A percentile compares a stretch with the other conserved stretches of the same genome.
phyloP scores from a whole-genome alignment of 176 grass and related monocot genomes.

The Dactylis glomerata region DNA sequence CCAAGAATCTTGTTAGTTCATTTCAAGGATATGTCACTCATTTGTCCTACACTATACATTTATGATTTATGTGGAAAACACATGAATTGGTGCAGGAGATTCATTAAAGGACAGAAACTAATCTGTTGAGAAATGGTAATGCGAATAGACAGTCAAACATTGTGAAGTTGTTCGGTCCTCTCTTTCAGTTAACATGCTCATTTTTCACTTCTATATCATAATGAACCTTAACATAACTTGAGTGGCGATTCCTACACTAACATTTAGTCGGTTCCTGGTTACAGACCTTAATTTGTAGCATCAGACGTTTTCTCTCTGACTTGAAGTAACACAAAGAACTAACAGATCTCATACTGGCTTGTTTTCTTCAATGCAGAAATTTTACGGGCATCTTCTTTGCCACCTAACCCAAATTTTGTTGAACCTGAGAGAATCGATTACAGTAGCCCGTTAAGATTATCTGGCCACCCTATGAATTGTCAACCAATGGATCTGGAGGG shows the following conservation, averaged over 20 bases:
- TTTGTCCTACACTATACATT: neutral
- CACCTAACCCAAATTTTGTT: conserved; percentile 67
- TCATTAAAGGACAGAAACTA: neutral
- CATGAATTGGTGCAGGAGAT: neutral
- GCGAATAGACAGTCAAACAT: neutral
- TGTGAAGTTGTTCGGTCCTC: neutral
- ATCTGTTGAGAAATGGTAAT: neutral
- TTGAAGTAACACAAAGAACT: conserved; percentile 15
- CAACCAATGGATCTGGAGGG: conserved; percentile 88
- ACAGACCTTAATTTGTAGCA: neutral
- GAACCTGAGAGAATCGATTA: conserved; percentile 76
- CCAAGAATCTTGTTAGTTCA: neutral
- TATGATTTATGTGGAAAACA: neutral
- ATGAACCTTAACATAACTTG: neutral
- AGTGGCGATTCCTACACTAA: neutral
- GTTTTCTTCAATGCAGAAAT: conserved; percentile 75
- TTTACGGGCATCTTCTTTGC: conserved; percentile 77
- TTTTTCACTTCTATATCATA: conserved; percentile 2
- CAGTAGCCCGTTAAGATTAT: conserved; percentile 68
- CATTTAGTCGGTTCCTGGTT: neutral
- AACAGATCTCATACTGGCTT: neutral
- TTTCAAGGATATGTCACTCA: neutral
- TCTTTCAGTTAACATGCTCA: neutral
- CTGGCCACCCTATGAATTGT: conserved; percentile 52
- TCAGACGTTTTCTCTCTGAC: conserved; percentile 4